Evolutionary conservation across 2,329 filamentous ascomycete genomes (phyloP), one percentile per base, ranked within the genome.

Genomic region (Trichothecium roseum): DNA sequence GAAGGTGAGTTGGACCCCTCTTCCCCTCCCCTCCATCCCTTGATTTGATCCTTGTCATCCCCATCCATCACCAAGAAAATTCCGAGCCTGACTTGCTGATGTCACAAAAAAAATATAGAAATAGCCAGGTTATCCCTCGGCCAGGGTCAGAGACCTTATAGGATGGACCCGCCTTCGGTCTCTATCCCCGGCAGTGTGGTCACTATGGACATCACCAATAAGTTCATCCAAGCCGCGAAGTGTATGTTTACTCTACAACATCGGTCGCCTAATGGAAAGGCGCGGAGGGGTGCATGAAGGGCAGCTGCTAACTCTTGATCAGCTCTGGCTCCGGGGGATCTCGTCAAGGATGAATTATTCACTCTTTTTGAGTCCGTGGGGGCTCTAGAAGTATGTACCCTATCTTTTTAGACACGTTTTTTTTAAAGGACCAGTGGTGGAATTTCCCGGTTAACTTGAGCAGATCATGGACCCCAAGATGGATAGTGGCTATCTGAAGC

Each of bases 401-500:
- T 28, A 28, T 37, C n/a, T n/a, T n/a, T n/a, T n/a, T n/a, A n/a
- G n/a, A n/a, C n/a, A n/a, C n/a, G n/a, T n/a, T n/a, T n/a, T n/a
- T n/a, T n/a, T n/a, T n/a, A n/a, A n/a, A n/a, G n/a, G n/a, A n/a
- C n/a, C n/a, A n/a, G n/a, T n/a, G n/a, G n/a, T n/a, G n/a, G n/a
- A n/a, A n/a, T n/a, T n/a, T n/a, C n/a, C n/a, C n/a, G 10, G 20
- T 45, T 28, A 41, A 35, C 9, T 10, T 8, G 15, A 28, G 18
- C 50, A 98, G 91, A 94, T 98, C 48, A 95, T 95, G 85, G 91
- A 98, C 52, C 80, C 84, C 1, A 98, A 96, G 61, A 98, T 98
- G 91, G 91, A 98, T 58, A 95, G 86, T 52, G 91, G 91, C 18
- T 87, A 81, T 45, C 66, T 93, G 6, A 70, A 76, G 15, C 75